Percentiles rank a stretch among this genome's conserved stretches.
Conservation (phyloP, 106 monocot genomes). For the Agapanthus africanus region DNA sequence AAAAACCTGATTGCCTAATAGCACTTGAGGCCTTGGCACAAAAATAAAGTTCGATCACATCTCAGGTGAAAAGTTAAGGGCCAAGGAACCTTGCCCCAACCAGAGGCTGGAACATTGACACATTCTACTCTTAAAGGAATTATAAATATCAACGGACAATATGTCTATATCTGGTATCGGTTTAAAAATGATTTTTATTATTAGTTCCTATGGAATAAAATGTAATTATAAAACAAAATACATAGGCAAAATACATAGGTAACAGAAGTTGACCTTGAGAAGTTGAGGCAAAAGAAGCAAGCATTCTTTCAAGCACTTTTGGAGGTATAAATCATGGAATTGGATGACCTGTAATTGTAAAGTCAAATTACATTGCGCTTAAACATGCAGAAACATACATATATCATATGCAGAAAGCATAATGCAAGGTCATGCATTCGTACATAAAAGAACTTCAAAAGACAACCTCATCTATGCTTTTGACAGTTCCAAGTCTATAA, state of each 20-base stretch:
- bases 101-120: not conserved
- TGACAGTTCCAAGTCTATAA: constrained; percentile 67
- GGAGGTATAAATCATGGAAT: constrained; percentile 85
- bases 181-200: not conserved
- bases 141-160: not conserved
- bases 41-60: not conserved
- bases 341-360: constrained; percentile 68
- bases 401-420: not conserved
- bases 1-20: not conserved
- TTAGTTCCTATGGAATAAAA: not conserved
- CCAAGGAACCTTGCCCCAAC: not conserved
- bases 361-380: not conserved
- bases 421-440: not conserved
- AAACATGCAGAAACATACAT: not conserved
- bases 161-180: not conserved
- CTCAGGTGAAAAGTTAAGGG: not conserved
- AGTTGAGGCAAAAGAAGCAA: constrained; percentile 84
- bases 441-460: constrained; percentile 2
- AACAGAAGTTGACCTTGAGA: constrained; percentile 48
- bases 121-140: not conserved
- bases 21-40: not conserved
- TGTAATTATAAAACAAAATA: not conserved
- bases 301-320: constrained; percentile 95
- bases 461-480: constrained; percentile 93
- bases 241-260: not conserved